Conservation (phyloP, 495 filamentous ascomycete species). For the Pseudoneurospora amorphoporcata region DNA sequence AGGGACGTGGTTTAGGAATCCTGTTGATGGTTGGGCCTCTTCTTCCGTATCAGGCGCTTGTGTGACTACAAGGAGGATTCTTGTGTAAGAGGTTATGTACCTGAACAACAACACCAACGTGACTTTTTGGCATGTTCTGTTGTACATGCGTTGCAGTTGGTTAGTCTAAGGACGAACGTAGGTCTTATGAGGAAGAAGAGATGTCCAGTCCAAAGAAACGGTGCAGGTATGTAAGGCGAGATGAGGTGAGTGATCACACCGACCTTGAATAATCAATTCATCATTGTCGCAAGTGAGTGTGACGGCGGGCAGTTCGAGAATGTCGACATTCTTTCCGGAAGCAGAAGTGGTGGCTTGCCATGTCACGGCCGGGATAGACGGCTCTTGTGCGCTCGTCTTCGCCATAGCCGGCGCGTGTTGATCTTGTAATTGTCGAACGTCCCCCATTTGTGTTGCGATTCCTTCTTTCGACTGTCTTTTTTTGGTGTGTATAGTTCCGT, state of each 20-base stretch:
- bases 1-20: not conserved
- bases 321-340: not conserved
- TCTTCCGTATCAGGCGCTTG: not conserved
- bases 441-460: not conserved
- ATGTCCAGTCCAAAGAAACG: not conserved
- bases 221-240: not conserved
- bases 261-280: constrained; percentile 15
- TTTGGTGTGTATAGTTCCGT: not conserved
- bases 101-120: not conserved
- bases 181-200: not conserved
- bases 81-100: not conserved
- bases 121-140: not conserved
- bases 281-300: constrained; percentile 14
- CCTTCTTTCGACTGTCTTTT: not conserved
- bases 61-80: not conserved
- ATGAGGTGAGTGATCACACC: not conserved
- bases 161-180: not conserved
- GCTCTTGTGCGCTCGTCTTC: not conserved
- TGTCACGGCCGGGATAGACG: not conserved
- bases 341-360: not conserved
- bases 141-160: not conserved
- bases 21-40: not conserved
- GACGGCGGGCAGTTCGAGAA: constrained; percentile 17
- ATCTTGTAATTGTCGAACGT: not conserved
- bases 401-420: not conserved